These are phyloP conservation scores for Eleusine indica DNA, from an alignment of 176 grass and related monocot species.

Conservation along the genomic window DNA sequence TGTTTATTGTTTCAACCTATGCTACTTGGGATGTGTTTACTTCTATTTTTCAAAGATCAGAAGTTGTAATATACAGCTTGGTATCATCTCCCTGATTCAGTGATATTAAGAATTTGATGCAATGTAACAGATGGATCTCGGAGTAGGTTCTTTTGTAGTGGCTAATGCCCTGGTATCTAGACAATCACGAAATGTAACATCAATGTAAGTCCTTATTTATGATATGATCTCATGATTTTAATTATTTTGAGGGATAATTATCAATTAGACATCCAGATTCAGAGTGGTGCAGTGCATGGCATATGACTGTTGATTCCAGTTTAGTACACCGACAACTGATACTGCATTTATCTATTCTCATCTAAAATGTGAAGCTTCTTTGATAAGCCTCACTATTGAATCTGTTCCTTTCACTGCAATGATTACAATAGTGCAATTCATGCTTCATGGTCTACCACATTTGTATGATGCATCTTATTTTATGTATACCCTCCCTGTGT, in stretches of 20 bases:
- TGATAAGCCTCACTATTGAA: conserved; percentile 3
- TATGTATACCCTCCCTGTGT: conserved; percentile 38
- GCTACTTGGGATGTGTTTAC: conserved; percentile 1
- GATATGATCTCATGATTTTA: background rate
- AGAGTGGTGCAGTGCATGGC: background rate
- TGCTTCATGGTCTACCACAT: background rate
- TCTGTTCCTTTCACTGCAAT: conserved; percentile 4
- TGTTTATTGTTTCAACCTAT: background rate
- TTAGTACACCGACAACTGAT: conserved; percentile 9
- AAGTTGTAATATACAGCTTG: conserved; percentile 26
- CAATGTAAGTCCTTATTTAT: conserved; percentile 52
- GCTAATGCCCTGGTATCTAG: conserved; percentile 87
- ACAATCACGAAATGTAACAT: conserved; percentile 68
- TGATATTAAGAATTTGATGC: conserved; percentile 41
- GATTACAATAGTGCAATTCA: conserved; percentile 17
- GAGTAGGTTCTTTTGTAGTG: conserved; percentile 95
- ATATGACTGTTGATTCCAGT: background rate
- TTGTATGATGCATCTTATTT: conserved; percentile 19
- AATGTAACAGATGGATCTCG: conserved; percentile 91
- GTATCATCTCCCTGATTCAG: conserved; percentile 17
- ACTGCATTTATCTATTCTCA: conserved; percentile 16
- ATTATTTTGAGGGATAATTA: conserved; percentile 5
- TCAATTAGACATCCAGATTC: conserved; percentile 6
- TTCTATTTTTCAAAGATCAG: conserved; percentile 29
- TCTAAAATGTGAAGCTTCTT: conserved; percentile 10